Evolutionary conservation across 768 basidiomycete species (phyloP).

Genomic region (Boletus edulis): DNA sequence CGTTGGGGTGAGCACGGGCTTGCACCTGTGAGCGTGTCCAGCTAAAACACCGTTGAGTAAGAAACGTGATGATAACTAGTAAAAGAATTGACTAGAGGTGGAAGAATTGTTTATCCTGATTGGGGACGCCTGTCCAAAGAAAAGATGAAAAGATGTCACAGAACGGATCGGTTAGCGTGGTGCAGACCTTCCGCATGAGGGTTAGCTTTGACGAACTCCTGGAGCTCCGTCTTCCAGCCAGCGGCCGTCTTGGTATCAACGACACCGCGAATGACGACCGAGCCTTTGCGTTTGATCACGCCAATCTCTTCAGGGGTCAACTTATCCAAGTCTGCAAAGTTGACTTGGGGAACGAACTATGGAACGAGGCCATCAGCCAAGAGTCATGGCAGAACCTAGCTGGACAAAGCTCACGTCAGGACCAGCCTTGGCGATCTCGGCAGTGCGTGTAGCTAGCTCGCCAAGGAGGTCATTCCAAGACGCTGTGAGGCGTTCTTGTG

Average conservation of each 20-base stretch:
- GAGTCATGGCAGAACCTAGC: background rate
- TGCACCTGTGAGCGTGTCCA: constrained; percentile 59
- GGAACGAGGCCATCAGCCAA: background rate
- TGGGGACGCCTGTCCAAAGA: constrained; percentile 44
- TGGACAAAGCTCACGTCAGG: constrained; percentile 40
- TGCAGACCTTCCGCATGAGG: constrained; percentile 50
- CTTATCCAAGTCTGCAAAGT: constrained; percentile 50
- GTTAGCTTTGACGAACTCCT: constrained; percentile 56
- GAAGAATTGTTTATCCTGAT: constrained; percentile 68
- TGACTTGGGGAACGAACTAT: constrained; percentile 62
- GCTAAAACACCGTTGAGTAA: constrained; percentile 21
- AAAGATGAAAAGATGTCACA: background rate
- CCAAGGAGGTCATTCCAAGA: constrained; percentile 59
- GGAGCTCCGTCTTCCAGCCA: constrained; percentile 55
- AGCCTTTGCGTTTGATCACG: constrained; percentile 52
- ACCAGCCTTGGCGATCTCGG: constrained; percentile 45
- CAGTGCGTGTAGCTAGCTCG: constrained; percentile 46
- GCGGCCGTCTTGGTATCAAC: constrained; percentile 55
- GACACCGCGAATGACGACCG: constrained; percentile 59
- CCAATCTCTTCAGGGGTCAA: constrained; percentile 46
- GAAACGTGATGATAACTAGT: background rate
- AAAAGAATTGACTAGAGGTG: constrained; percentile 55
- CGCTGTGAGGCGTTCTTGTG: constrained; percentile 44
- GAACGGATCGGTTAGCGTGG: background rate
- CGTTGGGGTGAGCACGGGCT: constrained; percentile 66